Percentiles rank a stretch among this genome's conserved stretches.
Conservation (phyloP, 148 eudicot species). For the Vaccinium myrtillus region DNA sequence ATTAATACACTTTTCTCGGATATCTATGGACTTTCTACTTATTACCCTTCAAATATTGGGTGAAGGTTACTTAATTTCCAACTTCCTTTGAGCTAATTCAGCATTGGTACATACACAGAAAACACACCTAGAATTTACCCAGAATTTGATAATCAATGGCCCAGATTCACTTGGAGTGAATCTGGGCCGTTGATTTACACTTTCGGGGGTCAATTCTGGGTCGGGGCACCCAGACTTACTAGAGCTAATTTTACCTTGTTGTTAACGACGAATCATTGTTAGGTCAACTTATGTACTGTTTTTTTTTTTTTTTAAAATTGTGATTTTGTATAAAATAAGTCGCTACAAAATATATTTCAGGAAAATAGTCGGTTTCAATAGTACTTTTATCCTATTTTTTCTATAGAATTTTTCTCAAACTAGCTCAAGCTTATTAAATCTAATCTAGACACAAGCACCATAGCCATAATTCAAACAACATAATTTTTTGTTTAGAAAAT, state of each 20-base stretch:
- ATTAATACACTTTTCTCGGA: no score
- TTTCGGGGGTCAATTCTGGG: no score
- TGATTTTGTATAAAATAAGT: background rate
- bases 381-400: background rate
- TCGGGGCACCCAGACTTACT: no score
- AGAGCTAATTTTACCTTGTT: background rate
- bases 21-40: no score
- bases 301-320: no score
- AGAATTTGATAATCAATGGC: no score
- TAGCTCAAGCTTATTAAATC: background rate
- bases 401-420: background rate
- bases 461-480: background rate
- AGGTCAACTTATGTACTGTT: no score
- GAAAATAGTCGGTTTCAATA: background rate
- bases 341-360: background rate
- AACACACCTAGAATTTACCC: no score
- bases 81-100: background rate
- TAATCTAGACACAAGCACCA: background rate
- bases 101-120: no score
- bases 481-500: background rate
- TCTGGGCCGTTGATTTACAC: no score
- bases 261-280: background rate
- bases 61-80: background rate
- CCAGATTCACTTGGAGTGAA: no score
- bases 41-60: no score